Percentiles rank a stretch among this genome's conserved stretches.
Evolutionary conservation across 169 alveolate species (phyloP).

Genomic region (Cryptosporidium sp.): DNA sequence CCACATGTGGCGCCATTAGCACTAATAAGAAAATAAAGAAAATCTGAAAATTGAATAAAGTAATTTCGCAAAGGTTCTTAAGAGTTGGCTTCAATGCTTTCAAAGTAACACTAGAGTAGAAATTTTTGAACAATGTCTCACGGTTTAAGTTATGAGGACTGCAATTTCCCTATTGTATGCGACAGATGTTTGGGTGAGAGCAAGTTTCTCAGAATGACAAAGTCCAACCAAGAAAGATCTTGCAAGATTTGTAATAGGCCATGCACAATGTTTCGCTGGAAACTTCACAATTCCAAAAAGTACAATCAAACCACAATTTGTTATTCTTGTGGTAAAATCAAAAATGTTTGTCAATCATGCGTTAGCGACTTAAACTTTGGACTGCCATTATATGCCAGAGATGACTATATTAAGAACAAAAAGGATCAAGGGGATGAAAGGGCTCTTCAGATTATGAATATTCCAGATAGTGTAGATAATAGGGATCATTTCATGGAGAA

Average conservation of each 20-base stretch:
- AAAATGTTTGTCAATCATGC: conserved; percentile 98
- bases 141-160: conserved; percentile 85
- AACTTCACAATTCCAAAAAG: conserved; percentile 94
- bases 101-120: background rate
- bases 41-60: background rate
- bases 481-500: conserved; percentile 79
- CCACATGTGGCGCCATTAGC: background rate
- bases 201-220: conserved; percentile 96
- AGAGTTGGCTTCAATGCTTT: background rate
- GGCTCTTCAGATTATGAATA: conserved; percentile 74
- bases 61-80: background rate
- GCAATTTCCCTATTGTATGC: conserved; percentile 97
- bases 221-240: conserved; percentile 93
- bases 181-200: conserved; percentile 98
- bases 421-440: conserved; percentile 77
- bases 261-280: conserved; percentile 97
- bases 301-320: conserved; percentile 97
- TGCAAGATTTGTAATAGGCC: conserved; percentile 98
- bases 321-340: conserved; percentile 96
- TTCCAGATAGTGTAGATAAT: conserved; percentile 84
- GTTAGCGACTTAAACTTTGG: conserved; percentile 97
- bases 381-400: conserved; percentile 95
- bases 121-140: conserved; percentile 15
- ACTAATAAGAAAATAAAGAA: background rate
- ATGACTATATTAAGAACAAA: conserved; percentile 84